Base-by-base conservation (phyloP, 1,284 basidiomycete genomes). In the Trametes pubescens region DNA sequence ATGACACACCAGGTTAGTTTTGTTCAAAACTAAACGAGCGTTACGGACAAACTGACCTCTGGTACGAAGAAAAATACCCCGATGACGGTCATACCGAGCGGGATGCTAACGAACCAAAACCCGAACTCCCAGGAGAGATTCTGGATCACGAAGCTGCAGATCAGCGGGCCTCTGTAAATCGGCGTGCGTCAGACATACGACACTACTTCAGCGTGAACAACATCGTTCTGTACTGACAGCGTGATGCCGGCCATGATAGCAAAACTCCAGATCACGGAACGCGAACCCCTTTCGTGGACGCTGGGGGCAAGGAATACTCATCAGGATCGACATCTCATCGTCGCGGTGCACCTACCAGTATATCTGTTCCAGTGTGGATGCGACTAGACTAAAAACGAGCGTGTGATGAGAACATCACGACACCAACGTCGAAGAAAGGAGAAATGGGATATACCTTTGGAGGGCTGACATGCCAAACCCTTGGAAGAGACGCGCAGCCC, bases 391-490 rank as follows among this genome's bases (percentile, higher is more conserved):
- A 16, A 3, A 18, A 46, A 16, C 46, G 8, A 26, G 26, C 37
- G 16, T n/a, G 34, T 14, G 5, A 14, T 8, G 32, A 47, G 21
- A 62, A 29, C 18, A 11, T 21, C 26, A 59, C 24, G 14, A 22
- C n/a, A n/a, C 21, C 4, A 4, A n/a, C 40, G 14, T 16, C 40
- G 6, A 16, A 43, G 6, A 13, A 22, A 43, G 18, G 10, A 2
- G 22, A 8, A 34, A 9, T 40, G 11, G 14, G 5, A 51, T 57
- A 7, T 53, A 79, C 80, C 78, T 80, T 72, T 81, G 80, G 46
- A 80, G 64, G 4, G 80, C 76, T 1, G 80, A 80, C 80, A 81
- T 81, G 22, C 79, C 80, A 64, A 82, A 78, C 0, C 81, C 81
- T 72, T 82, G 81, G 64, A 83, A 80, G 4, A 79, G 74, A 14